phyloP scores from a whole-genome alignment of 148 eudicot species.

The Fallopia convolvulus region DNA sequence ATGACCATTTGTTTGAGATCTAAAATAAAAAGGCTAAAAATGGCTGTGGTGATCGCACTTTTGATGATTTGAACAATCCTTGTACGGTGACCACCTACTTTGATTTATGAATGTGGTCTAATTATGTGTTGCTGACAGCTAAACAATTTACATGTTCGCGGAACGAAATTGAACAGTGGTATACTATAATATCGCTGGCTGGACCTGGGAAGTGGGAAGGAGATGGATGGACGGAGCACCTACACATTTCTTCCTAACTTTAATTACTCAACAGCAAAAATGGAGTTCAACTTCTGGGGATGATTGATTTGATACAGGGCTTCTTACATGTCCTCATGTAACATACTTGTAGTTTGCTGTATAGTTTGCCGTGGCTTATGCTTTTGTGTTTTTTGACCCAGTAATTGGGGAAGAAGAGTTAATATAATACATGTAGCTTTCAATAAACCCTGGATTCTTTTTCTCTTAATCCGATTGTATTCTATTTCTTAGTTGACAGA shows the following conservation, averaged over 20 bases:
- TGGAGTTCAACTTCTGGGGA: background rate
- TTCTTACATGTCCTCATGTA: background rate
- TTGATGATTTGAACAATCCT: background rate
- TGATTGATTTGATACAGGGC: background rate
- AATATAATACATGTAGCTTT: background rate
- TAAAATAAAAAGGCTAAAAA: background rate
- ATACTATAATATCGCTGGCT: background rate
- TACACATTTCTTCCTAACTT: background rate
- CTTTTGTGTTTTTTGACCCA: background rate
- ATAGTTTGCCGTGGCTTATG: background rate
- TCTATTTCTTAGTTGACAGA: background rate
- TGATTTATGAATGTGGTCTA: background rate
- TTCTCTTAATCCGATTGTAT: background rate
- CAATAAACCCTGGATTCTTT: background rate
- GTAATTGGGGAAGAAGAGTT: slow-evolving; percentile 4
- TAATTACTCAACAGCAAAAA: background rate
- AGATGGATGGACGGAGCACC: background rate
- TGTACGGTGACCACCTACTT: background rate
- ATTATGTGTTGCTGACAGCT: background rate
- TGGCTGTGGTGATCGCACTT: background rate
- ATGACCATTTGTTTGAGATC: background rate
- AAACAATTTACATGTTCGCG: background rate
- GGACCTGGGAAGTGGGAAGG: background rate
- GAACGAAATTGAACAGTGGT: background rate
- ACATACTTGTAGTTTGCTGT: slow-evolving; percentile 1